Evolutionary conservation across 2,329 filamentous ascomycete species (phyloP).

Genomic region (Fusarium pininemorale): DNA sequence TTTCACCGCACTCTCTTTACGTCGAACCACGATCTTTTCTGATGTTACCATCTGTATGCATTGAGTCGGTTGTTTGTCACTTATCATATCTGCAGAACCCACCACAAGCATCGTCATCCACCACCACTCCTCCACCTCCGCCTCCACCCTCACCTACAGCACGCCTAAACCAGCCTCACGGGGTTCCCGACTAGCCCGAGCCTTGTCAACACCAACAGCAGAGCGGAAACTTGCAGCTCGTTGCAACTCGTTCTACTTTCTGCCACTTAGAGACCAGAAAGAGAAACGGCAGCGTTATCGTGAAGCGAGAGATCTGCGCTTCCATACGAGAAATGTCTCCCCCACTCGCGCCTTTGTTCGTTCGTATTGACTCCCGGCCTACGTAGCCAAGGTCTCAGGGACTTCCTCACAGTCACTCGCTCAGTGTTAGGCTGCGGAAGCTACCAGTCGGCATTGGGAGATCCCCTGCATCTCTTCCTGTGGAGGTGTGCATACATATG

Average conservation of each 20-base stretch:
- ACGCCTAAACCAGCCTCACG: slow-evolving; percentile 33
- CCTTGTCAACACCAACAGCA: slow-evolving; percentile 18
- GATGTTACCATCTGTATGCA: slow-evolving; percentile 1
- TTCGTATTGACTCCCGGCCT: slow-evolving; percentile 9
- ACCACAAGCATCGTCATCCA: slow-evolving; percentile 18
- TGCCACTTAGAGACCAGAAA: background rate
- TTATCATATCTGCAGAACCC: slow-evolving; percentile 15
- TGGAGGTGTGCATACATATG: slow-evolving; percentile 17
- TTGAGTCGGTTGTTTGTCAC: background rate
- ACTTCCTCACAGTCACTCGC: background rate
- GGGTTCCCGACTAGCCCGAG: slow-evolving; percentile 25
- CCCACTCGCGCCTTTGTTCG: slow-evolving; percentile 35
- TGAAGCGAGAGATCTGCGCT: slow-evolving; percentile 26
- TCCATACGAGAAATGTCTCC: slow-evolving; percentile 27
- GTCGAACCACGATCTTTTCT: background rate
- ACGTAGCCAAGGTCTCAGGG: background rate
- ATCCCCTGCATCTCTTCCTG: slow-evolving; percentile 25
- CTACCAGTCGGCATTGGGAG: slow-evolving; percentile 32
- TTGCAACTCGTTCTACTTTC: slow-evolving; percentile 1
- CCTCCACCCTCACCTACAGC: slow-evolving; percentile 9
- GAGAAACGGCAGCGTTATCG: slow-evolving; percentile 7
- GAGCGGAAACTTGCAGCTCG: slow-evolving; percentile 18
- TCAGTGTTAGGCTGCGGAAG: background rate
- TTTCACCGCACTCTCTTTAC: slow-evolving; percentile 7
- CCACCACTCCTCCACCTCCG: background rate